Evolutionary conservation across 2,329 filamentous ascomycete genomes (phyloP).

Genomic region (Calonectria honghensis): DNA sequence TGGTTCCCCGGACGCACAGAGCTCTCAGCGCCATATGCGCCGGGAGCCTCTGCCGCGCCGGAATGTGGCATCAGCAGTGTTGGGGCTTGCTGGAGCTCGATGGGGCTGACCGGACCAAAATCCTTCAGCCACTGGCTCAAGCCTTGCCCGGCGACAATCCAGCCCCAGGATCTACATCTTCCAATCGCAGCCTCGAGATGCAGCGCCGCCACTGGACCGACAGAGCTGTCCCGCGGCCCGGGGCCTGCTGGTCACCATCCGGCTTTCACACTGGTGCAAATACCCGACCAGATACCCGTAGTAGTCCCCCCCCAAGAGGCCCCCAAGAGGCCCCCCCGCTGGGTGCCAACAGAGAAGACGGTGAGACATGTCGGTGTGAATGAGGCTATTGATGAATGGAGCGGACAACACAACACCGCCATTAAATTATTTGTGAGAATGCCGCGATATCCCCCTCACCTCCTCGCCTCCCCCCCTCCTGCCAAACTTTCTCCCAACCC

Average conservation of each 20-base stretch:
- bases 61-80: slow-evolving; percentile 18
- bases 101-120: slow-evolving; percentile 25
- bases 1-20: slow-evolving; percentile 31
- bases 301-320: neutral
- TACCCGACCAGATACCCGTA: slow-evolving; percentile 17
- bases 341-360: slow-evolving; percentile 6
- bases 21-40: slow-evolving; percentile 38
- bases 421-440: neutral
- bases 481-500: slow-evolving; percentile 6
- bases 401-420: slow-evolving; percentile 19
- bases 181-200: slow-evolving; percentile 1
- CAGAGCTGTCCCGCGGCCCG: slow-evolving; percentile 17
- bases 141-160: slow-evolving; percentile 22
- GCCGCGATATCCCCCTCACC: slow-evolving; percentile 8
- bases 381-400: slow-evolving; percentile 16
- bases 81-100: slow-evolving; percentile 14
- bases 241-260: neutral
- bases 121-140: slow-evolving; percentile 27
- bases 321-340: neutral
- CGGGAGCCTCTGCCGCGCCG: slow-evolving; percentile 24
- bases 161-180: slow-evolving; percentile 6
- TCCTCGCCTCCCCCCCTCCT: neutral
- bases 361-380: slow-evolving; percentile 23
- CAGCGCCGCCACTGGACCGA: slow-evolving; percentile 17
- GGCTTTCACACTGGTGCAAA: slow-evolving; percentile 16